Conservation (phyloP, 163 green algal species). For the Smithsoniella earleae region DNA sequence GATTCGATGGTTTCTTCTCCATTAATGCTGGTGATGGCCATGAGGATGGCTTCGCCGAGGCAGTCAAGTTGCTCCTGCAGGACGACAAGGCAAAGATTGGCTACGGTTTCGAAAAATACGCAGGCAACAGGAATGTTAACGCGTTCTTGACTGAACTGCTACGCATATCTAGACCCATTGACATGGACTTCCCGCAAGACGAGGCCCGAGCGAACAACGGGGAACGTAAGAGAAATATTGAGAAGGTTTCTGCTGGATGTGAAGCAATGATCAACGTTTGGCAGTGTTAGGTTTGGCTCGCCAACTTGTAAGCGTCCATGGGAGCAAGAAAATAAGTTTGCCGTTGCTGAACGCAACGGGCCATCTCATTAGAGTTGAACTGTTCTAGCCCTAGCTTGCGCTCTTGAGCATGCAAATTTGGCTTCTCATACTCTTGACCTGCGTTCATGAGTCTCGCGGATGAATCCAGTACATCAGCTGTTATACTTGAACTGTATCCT, state of each 20-base stretch:
- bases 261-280: neutral
- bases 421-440: too few species aligned
- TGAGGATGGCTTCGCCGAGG: conserved; percentile 1
- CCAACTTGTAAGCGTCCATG: too few species aligned
- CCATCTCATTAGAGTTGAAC: too few species aligned
- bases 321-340: too few species aligned
- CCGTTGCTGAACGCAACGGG: too few species aligned
- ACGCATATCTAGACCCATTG: neutral
- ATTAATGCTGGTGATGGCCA: neutral
- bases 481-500: too few species aligned
- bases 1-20: conserved; percentile 12
- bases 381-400: too few species aligned
- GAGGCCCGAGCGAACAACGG: neutral
- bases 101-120: neutral
- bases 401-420: too few species aligned
- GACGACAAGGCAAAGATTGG: neutral
- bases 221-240: neutral
- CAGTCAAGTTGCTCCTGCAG: neutral
- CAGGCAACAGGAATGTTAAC: neutral
- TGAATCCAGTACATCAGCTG: too few species aligned
- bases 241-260: neutral
- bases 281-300: too few species aligned
- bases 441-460: too few species aligned
- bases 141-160: neutral
- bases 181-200: conserved; percentile 28